Percentiles rank a stretch among this genome's conserved stretches.
phyloP scores from a whole-genome alignment of 495 filamentous ascomycete species.

The Penicillium mononematosum region DNA sequence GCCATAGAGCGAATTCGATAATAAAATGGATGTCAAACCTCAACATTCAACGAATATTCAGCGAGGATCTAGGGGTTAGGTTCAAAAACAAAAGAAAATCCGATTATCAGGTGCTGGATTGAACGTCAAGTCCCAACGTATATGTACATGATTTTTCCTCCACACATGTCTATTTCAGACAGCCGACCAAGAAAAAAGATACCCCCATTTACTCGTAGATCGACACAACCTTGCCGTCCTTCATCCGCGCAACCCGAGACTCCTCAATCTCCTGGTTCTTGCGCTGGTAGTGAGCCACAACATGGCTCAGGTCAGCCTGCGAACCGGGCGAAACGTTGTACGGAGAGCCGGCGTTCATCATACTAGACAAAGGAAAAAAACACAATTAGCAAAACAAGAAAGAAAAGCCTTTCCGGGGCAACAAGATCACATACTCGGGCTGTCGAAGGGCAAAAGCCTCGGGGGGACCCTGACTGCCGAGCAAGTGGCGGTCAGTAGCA shows the following conservation, averaged over 20 bases:
- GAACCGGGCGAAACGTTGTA: constrained; percentile 65
- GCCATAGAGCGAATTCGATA: neutral
- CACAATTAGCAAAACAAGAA: constrained; percentile 1
- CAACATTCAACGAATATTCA: neutral
- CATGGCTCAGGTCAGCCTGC: constrained; percentile 55
- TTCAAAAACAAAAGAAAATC: constrained; percentile 32
- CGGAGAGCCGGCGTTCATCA: constrained; percentile 58
- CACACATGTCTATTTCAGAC: constrained; percentile 32
- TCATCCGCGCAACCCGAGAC: constrained; percentile 41
- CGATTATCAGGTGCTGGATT: constrained; percentile 30
- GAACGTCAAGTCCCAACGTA: constrained; percentile 32
- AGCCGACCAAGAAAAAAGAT: constrained; percentile 21
- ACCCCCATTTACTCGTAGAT: constrained; percentile 41
- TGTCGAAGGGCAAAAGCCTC: constrained; percentile 55
- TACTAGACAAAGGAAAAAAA: constrained; percentile 4
- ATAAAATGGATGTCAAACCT: neutral
- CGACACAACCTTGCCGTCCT: constrained; percentile 45
- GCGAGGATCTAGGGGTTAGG: neutral
- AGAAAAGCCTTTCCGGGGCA: neutral
- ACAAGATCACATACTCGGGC: constrained; percentile 60
- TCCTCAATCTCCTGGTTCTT: constrained; percentile 55
- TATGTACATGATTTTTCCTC: constrained; percentile 44
- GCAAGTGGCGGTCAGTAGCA: constrained; percentile 64
- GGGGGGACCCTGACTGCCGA: constrained; percentile 51
- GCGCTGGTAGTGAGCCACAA: constrained; percentile 63